phyloP scores from a whole-genome alignment of 2,329 filamentous ascomycete species.

The Cucurbitaria berberidis region DNA sequence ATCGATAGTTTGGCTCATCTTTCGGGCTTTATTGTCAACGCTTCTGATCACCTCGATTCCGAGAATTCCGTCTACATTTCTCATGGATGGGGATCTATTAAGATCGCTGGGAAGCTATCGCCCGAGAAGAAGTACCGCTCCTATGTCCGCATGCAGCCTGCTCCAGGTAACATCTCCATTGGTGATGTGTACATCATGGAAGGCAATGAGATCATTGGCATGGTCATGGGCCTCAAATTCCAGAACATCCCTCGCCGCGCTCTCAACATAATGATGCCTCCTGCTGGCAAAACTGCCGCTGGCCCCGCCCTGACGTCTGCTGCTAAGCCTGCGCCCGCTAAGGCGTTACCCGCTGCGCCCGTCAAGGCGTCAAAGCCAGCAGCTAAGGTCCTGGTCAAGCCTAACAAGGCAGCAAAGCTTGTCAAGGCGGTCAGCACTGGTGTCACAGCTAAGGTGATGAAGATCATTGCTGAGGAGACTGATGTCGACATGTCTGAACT shows the following conservation, averaged over 20 bases:
- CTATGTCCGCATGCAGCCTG: conserved; percentile 67
- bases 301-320: conserved; percentile 38
- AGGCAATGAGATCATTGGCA: conserved; percentile 63
- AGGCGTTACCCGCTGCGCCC: conserved; percentile 48
- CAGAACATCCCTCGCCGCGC: conserved; percentile 70
- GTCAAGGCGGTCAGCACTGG: conserved; percentile 55
- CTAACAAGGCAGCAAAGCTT: conserved; percentile 57
- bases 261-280: conserved; percentile 71
- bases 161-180: conserved; percentile 61
- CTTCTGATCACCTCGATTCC: conserved; percentile 63
- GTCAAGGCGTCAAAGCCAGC: conserved; percentile 56
- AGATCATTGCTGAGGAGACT: conserved; percentile 71
- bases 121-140: conserved; percentile 62
- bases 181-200: conserved; percentile 68
- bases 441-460: conserved; percentile 63
- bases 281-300: conserved; percentile 55
- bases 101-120: conserved; percentile 60
- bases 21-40: conserved; percentile 66
- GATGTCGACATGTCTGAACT: conserved; percentile 65
- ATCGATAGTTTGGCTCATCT: conserved; percentile 64
- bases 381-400: conserved; percentile 53
- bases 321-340: conserved; percentile 43
- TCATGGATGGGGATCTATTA: conserved; percentile 67
- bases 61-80: conserved; percentile 67
- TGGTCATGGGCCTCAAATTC: conserved; percentile 69